These are phyloP conservation scores for Castanea crenata DNA, from an alignment of 306 rosid genomes.

Conservation along the genomic window DNA sequence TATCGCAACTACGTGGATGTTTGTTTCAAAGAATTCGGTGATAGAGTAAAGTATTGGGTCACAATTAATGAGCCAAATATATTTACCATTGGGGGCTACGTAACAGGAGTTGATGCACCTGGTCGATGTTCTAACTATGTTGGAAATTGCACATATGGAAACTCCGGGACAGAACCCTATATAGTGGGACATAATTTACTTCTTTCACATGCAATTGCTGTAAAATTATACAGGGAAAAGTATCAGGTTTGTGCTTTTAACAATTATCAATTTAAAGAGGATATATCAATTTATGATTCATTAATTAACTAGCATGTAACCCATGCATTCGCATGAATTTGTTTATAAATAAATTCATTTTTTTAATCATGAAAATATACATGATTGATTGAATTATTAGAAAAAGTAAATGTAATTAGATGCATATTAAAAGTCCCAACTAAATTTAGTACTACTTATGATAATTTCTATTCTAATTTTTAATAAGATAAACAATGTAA, in stretches of 20 bases:
- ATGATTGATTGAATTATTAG: too few species aligned
- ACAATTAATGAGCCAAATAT: constrained; percentile 59
- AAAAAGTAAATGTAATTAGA: too few species aligned
- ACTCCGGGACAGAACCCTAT: constrained; percentile 45
- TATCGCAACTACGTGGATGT: constrained; percentile 51
- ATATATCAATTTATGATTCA: too few species aligned
- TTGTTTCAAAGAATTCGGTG: constrained; percentile 62
- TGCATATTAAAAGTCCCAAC: too few species aligned
- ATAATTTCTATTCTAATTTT: too few species aligned
- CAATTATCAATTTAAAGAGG: too few species aligned
- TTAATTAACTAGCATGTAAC: too few species aligned
- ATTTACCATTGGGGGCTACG: constrained; percentile 30
- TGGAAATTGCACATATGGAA: constrained; percentile 40
- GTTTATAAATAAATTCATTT: too few species aligned
- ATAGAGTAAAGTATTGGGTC: constrained; percentile 69
- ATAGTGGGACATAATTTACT: constrained; percentile 35
- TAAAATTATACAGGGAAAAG: constrained; percentile 26
- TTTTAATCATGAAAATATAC: too few species aligned
- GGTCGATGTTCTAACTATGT: constrained; percentile 47
- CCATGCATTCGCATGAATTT: too few species aligned
- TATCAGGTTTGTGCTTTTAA: constrained; percentile 9
- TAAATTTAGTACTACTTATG: too few species aligned
- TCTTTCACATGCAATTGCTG: constrained; percentile 45
- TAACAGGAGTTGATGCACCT: constrained; percentile 43
- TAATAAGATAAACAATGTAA: too few species aligned